Evolutionary conservation across 345 rosid genomes (phyloP).

Genomic region (Populus nigra): DNA sequence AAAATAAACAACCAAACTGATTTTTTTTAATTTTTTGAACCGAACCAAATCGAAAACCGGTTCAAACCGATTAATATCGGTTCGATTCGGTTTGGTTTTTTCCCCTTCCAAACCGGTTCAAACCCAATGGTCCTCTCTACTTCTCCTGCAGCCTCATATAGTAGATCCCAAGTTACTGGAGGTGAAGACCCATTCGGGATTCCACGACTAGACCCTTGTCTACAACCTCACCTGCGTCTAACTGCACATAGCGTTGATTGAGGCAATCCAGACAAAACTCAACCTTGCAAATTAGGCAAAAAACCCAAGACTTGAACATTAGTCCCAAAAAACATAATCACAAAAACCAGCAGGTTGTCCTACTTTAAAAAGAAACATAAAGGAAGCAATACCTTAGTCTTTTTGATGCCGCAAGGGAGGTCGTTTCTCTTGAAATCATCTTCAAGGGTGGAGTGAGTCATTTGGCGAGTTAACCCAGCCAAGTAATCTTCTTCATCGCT

Average conservation of each 20-base stretch:
- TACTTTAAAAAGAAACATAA: background rate
- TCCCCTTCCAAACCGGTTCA: no score
- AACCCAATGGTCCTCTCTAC: slow-evolving; percentile 25
- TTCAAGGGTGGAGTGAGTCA: slow-evolving; percentile 43
- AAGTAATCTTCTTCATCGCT: slow-evolving; percentile 57
- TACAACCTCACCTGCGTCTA: slow-evolving; percentile 40
- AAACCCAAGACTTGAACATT: background rate
- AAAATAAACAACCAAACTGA: no score
- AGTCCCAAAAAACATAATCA: background rate
- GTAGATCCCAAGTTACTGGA: slow-evolving; percentile 59
- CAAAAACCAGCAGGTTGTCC: no score
- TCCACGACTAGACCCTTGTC: slow-evolving; percentile 29
- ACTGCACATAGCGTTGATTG: slow-evolving; percentile 47
- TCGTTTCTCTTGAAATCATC: slow-evolving; percentile 31
- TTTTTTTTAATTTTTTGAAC: no score
- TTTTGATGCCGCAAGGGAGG: slow-evolving; percentile 8
- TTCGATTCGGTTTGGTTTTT: no score
- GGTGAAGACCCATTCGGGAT: slow-evolving; percentile 39
- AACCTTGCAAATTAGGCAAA: slow-evolving; percentile 22
- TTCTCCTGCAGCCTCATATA: slow-evolving; percentile 55
- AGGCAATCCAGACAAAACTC: slow-evolving; percentile 44
- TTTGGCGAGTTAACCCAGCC: slow-evolving; percentile 39
- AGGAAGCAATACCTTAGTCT: slow-evolving; percentile 33
- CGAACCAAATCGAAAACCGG: no score
- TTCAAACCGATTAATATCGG: no score